A percentile compares a stretch with the other conserved stretches of the same genome.
Evolutionary conservation across 2,329 filamentous ascomycete species (phyloP).

Genomic region (Ophiosphaerella korrae): DNA sequence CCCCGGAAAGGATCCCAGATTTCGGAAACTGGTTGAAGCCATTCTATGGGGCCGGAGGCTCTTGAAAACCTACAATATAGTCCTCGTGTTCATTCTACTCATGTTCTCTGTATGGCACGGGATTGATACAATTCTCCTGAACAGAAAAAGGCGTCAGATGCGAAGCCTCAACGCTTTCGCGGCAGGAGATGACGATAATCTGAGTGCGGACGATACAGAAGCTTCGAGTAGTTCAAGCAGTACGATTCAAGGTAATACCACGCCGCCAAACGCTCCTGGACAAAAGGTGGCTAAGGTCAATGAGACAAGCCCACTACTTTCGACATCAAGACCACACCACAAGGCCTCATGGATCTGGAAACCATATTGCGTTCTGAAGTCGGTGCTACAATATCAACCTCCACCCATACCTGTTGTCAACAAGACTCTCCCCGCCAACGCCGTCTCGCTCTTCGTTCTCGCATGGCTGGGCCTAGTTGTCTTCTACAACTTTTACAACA

Average conservation of each 20-base stretch:
- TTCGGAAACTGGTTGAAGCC: conserved; percentile 43
- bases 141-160: conserved; percentile 15
- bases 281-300: conserved; percentile 24
- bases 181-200: neutral
- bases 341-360: conserved; percentile 13
- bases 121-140: conserved; percentile 32
- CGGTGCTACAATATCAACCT: conserved; percentile 62
- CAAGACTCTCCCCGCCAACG: conserved; percentile 63
- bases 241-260: conserved; percentile 43
- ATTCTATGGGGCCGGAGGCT: conserved; percentile 48
- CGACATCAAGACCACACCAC: conserved; percentile 1
- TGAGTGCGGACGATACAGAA: conserved; percentile 14
- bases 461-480: conserved; percentile 60
- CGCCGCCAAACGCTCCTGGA: conserved; percentile 32
- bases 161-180: neutral
- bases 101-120: conserved; percentile 47
- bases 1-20: conserved; percentile 43
- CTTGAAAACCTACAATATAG: conserved; percentile 48
- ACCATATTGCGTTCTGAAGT: conserved; percentile 31
- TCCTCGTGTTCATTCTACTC: conserved; percentile 44
- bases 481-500: conserved; percentile 62
- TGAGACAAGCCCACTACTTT: conserved; percentile 44
- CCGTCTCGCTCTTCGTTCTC: conserved; percentile 58
- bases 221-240: conserved; percentile 48
- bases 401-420: conserved; percentile 61